Base-by-base conservation (phyloP, 768 basidiomycete genomes). In the Boletus vinaceobasis region DNA sequence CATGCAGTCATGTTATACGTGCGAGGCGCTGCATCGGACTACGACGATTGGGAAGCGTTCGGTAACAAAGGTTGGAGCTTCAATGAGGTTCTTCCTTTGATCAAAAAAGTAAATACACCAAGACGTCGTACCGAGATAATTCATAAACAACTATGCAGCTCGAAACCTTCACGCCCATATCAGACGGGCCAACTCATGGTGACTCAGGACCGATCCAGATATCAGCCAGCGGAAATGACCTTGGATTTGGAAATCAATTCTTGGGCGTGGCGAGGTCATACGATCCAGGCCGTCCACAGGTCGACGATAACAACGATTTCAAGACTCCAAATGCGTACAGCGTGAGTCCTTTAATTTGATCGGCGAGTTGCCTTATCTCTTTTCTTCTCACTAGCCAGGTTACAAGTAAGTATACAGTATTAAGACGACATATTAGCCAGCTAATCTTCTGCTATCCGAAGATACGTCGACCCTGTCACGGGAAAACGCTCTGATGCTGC, bases 41-140 rank as follows among this genome's bases (percentile, higher is more conserved):
- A 81, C 48, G 82, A 88, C 58, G 81, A 82, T 48, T 87, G 85
- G 86, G 57, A 40, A 0, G 64, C 72, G 3, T 66, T n/a, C 27
- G 74, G 73, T 4, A 86, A 86, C 62, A 67, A 77, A 1, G 86
- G 85, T 2, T 88, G 86, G 86, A 74, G 83, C 7, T 80, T 81
- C 0, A 71, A 75, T 47, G 72, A 81, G 29, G 61, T 88, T 7
- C 77, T 87, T 29, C 85, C 85, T 0, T 68, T 86, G 14, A 57
- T 85, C 31, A 79, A 72, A 57, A 85, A 86, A 76, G 86, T 80
- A 51, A 8, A 47, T 27, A 5, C 15, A 6, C 17, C 26, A 2
- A 11, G 19, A 10, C 1, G 1, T 8, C 47, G 0, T 7, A 5
- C 10, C 9, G 15, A 39, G 32, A 4, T 64, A 10, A 68, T 33